Percentiles rank a stretch among this genome's conserved stretches.
Conservation (phyloP, 129 eudicot genomes). For the Calendula officinalis region DNA sequence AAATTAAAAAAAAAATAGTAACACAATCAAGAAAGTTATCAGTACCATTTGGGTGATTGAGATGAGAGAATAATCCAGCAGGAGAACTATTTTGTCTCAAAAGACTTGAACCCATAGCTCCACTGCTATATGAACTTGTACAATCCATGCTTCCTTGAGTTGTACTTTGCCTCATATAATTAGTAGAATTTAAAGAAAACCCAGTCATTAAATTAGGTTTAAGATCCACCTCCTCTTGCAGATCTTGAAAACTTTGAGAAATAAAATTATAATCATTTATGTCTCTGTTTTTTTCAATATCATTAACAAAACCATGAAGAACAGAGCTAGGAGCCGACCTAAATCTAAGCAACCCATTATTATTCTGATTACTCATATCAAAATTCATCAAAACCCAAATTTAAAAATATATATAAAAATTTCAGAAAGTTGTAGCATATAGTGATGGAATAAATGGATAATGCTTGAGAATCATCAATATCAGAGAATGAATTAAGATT, state of each 20-base stretch:
- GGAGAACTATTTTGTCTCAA: slow-evolving; percentile 87
- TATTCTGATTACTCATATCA: slow-evolving; percentile 34
- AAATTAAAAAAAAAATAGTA: background rate
- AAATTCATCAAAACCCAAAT: slow-evolving; percentile 33
- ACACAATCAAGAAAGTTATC: slow-evolving; percentile 15
- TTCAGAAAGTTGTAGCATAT: slow-evolving; percentile 25
- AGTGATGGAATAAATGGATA: slow-evolving; percentile 37
- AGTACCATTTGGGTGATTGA: slow-evolving; percentile 60
- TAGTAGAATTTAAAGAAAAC: slow-evolving; percentile 42
- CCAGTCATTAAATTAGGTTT: slow-evolving; percentile 31
- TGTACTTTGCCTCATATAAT: slow-evolving; percentile 49
- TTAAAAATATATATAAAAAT: background rate
- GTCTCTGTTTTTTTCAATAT: slow-evolving; percentile 28
- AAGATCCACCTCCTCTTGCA: slow-evolving; percentile 39
- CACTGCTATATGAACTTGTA: slow-evolving; percentile 20
- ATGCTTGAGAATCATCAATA: slow-evolving; percentile 62
- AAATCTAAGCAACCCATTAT: slow-evolving; percentile 59
- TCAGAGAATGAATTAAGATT: slow-evolving; percentile 24
- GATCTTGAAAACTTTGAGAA: slow-evolving; percentile 33
- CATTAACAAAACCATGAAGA: slow-evolving; percentile 38
- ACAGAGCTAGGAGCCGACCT: slow-evolving; percentile 69
- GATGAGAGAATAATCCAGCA: slow-evolving; percentile 69
- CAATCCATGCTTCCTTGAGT: slow-evolving; percentile 32
- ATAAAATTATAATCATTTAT: slow-evolving; percentile 25
- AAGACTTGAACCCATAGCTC: slow-evolving; percentile 47